Conservation (phyloP, 306 rosid species). For the Urtica urens region DNA sequence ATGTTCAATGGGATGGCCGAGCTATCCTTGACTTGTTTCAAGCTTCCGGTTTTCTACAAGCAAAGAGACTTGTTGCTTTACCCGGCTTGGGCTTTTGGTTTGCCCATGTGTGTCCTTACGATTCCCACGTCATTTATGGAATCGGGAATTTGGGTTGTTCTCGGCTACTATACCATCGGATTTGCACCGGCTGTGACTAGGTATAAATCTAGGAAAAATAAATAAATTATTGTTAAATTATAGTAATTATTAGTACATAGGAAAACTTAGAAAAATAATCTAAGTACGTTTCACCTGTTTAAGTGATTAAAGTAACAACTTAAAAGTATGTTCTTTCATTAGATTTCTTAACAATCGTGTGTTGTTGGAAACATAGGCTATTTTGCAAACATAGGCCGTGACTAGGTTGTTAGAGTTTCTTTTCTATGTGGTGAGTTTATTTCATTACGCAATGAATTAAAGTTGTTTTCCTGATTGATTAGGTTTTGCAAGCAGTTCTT, state of each 20-base stretch:
- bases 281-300: no score
- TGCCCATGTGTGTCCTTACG: slow-evolving; percentile 62
- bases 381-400: no score
- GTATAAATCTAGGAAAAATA: slow-evolving; percentile 30
- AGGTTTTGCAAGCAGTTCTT: slow-evolving; percentile 75
- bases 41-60: slow-evolving; percentile 60
- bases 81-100: slow-evolving; percentile 69
- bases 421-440: no score
- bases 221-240: not conserved
- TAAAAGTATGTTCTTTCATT: no score
- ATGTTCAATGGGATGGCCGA: slow-evolving; percentile 81
- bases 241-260: no score
- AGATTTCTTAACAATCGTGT: no score
- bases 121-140: slow-evolving; percentile 63
- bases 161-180: slow-evolving; percentile 73
- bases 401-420: no score
- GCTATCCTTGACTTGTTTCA: slow-evolving; percentile 34
- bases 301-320: no score
- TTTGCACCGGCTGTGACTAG: slow-evolving; percentile 71
- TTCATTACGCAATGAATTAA: no score
- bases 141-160: slow-evolving; percentile 51
- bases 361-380: no score
- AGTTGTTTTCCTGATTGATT: slow-evolving; percentile 7
- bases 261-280: no score
- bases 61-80: slow-evolving; percentile 66